These are phyloP conservation scores for Geranium brycei DNA, from an alignment of 345 rosid species.

Conservation along the genomic window DNA sequence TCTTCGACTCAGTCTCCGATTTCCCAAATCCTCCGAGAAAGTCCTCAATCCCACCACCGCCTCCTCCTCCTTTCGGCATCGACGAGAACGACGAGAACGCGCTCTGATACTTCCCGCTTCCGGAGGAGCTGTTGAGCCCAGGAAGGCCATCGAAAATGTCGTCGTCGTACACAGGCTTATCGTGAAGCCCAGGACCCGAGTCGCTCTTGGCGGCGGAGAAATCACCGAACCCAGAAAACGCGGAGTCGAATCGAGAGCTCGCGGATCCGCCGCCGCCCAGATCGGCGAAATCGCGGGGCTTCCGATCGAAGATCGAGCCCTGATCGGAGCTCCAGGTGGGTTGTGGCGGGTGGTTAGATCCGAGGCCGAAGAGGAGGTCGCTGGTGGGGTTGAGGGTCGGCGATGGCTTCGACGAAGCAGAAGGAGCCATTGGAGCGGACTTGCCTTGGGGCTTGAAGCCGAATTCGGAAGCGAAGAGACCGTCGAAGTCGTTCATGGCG, in stretches of 20 bases:
- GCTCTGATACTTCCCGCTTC: conserved; percentile 13
- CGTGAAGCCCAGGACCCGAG: conserved; percentile 21
- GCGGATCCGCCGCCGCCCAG: conserved; percentile 12
- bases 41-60: conserved; percentile 19
- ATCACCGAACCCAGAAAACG: conserved; percentile 16
- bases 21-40: conserved; percentile 22
- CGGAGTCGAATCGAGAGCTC: conserved; percentile 8
- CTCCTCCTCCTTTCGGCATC: conserved; percentile 6
- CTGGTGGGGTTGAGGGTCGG: conserved; percentile 6
- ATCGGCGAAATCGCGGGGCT: conserved; percentile 12
- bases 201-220: not conserved
- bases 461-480: conserved; percentile 21
- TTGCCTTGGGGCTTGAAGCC: conserved; percentile 34
- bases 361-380: conserved; percentile 11
- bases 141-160: conserved; percentile 23
- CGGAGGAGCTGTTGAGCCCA: conserved; percentile 19
- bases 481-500: conserved; percentile 29
- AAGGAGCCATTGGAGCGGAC: conserved; percentile 27
- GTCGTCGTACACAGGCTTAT: conserved; percentile 35
- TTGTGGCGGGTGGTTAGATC: conserved; percentile 12
- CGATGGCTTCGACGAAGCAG: conserved; percentile 7
- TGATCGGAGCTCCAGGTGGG: conserved; percentile 7
- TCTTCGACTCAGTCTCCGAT: conserved; percentile 14
- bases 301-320: conserved; percentile 13
- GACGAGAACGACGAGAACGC: conserved; percentile 11